These are phyloP conservation scores for Pseudogymnoascus sp. DNA, from an alignment of 2,329 filamentous ascomycete species.

Conservation along the genomic window DNA sequence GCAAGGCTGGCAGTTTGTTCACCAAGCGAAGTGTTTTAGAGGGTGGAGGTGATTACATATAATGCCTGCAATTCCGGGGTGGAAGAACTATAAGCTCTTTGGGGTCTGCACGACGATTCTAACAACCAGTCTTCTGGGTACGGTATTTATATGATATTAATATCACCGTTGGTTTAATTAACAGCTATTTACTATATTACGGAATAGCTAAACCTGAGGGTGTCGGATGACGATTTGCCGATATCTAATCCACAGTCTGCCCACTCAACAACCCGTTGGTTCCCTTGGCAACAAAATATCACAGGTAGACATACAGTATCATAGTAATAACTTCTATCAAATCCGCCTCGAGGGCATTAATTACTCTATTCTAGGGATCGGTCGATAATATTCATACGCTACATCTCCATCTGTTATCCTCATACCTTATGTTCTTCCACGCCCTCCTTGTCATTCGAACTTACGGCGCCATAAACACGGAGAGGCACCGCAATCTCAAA, in stretches of 20 bases:
- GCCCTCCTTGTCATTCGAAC: conserved; percentile 24
- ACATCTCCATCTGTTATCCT: background rate
- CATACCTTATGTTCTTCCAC: conserved; percentile 5
- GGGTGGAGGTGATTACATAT: conserved; percentile 12
- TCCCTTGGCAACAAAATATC: conserved; percentile 7
- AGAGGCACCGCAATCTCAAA: conserved; percentile 86
- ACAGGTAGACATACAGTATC: background rate
- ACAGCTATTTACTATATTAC: background rate
- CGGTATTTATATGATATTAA: background rate
- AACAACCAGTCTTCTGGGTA: conserved; percentile 2
- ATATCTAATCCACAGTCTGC: background rate
- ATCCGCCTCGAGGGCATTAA: conserved; percentile 2
- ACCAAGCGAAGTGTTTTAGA: conserved; percentile 13
- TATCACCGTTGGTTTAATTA: background rate
- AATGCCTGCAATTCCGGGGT: conserved; percentile 10
- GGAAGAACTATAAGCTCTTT: conserved; percentile 10
- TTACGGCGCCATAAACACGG: conserved; percentile 64
- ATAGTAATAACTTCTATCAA: background rate
- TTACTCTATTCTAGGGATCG: conserved; percentile 2
- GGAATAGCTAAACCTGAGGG: background rate
- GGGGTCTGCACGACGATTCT: background rate
- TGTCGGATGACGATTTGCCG: conserved; percentile 7
- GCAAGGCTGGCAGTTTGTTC: conserved; percentile 12
- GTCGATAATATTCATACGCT: background rate
- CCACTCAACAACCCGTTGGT: background rate